Percentiles rank a stretch among this genome's conserved stretches.
Conservation (phyloP, 495 filamentous ascomycete genomes). For the Penicillium alfredii region DNA sequence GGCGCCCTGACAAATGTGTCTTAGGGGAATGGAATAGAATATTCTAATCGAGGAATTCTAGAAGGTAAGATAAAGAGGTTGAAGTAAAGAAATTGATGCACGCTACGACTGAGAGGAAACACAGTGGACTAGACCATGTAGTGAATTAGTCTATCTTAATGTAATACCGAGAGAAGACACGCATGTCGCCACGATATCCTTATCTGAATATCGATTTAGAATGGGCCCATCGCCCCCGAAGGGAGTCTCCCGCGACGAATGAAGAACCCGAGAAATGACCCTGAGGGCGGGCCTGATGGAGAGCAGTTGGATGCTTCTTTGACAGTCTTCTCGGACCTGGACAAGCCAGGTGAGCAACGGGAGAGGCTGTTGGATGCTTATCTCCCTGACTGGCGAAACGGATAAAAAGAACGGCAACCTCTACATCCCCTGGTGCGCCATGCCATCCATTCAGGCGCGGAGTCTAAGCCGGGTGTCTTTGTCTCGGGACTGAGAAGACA, state of each 20-base stretch:
- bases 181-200: constrained; percentile 6
- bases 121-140: too few relatives aligned
- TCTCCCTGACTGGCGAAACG: constrained; percentile 43
- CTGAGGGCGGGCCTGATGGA: constrained; percentile 38
- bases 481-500: not conserved
- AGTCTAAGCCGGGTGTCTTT: not conserved
- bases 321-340: constrained; percentile 36
- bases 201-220: constrained; percentile 8
- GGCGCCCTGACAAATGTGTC: too few relatives aligned
- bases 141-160: too few relatives aligned
- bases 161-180: too few relatives aligned
- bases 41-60: too few relatives aligned
- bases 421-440: constrained; percentile 33
- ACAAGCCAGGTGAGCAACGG: constrained; percentile 25
- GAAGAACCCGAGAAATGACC: too few relatives aligned
- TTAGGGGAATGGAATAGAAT: too few relatives aligned
- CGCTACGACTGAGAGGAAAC: too few relatives aligned
- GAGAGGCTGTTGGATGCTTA: constrained; percentile 47
- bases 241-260: constrained; percentile 4
- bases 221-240: constrained; percentile 25
- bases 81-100: too few relatives aligned
- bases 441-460: constrained; percentile 10
- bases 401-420: constrained; percentile 37
- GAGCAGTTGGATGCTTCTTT: constrained; percentile 51
- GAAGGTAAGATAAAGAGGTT: too few relatives aligned